Percentiles rank a stretch among this genome's conserved stretches.
These are phyloP conservation scores for Gracilaria domingensis DNA, from an alignment of 23 red algal genomes.

Conservation along the genomic window DNA sequence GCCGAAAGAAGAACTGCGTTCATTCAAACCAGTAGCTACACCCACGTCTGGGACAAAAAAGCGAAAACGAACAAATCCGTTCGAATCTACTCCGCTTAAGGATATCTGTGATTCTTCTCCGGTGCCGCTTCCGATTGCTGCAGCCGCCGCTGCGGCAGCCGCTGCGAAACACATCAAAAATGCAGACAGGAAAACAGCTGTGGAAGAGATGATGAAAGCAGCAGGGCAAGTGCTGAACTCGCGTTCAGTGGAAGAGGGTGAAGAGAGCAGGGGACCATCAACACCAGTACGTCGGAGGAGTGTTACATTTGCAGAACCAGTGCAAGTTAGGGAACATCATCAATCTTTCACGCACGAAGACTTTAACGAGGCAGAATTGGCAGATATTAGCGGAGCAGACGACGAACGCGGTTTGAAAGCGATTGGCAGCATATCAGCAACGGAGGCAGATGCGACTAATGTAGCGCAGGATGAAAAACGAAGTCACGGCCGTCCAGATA, in stretches of 20 bases:
- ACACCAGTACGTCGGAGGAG: not conserved
- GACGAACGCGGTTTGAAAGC: not conserved
- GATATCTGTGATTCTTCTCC: slow-evolving; percentile 16
- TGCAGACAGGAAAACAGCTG: not conserved
- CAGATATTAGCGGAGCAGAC: not conserved
- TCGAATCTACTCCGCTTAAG: not conserved
- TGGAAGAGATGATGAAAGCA: slow-evolving; percentile 10
- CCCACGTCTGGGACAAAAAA: slow-evolving; percentile 8
- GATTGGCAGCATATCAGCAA: not conserved
- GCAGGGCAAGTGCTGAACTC: not conserved
- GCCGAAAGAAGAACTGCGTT: slow-evolving; percentile 25
- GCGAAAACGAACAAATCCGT: not conserved
- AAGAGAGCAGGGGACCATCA: not conserved
- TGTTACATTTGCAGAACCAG: slow-evolving; percentile 4
- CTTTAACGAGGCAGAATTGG: not conserved
- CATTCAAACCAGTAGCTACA: not conserved
- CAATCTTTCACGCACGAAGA: not conserved
- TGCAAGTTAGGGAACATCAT: not conserved
- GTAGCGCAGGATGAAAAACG: not conserved
- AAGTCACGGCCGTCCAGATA: not conserved
- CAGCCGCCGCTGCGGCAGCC: not conserved
- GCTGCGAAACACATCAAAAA: not conserved
- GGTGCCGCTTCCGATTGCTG: slow-evolving; percentile 10
- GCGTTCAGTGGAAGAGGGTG: not conserved
- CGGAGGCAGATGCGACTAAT: not conserved